phyloP scores from a whole-genome alignment of 495 filamentous ascomycete genomes.

The Podospora sp. region DNA sequence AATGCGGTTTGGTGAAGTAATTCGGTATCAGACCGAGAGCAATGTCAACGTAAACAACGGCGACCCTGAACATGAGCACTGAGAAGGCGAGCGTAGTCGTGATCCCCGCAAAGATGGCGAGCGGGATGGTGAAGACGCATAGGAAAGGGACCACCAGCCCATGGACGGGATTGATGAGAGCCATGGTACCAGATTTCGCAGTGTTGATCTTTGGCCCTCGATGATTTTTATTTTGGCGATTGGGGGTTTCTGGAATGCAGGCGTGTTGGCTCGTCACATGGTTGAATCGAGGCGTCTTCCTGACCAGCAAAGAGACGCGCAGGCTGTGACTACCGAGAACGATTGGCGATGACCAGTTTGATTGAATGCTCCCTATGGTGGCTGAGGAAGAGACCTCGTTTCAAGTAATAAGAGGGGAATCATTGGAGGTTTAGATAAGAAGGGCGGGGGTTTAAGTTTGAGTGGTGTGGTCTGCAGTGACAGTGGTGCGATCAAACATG shows the following conservation, averaged over 20 bases:
- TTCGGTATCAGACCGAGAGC: conserved; percentile 59
- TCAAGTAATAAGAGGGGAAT: background rate
- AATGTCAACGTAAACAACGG: conserved; percentile 71
- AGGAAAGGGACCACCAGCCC: conserved; percentile 64
- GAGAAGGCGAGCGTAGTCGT: conserved; percentile 69
- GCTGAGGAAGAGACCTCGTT: background rate
- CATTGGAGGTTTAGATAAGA: conserved; percentile 3
- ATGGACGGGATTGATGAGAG: conserved; percentile 50
- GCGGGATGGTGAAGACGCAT: conserved; percentile 66
- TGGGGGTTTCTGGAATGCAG: background rate
- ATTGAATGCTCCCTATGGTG: background rate
- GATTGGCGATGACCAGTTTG: background rate
- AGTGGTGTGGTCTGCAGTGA: background rate
- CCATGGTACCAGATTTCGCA: conserved; percentile 35
- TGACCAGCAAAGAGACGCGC: too few species aligned
- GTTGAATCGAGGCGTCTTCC: too few species aligned
- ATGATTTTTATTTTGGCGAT: background rate
- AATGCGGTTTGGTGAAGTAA: conserved; percentile 51
- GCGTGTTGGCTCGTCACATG: too few species aligned
- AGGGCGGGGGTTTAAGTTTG: background rate
- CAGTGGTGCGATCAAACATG: background rate
- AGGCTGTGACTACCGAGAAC: background rate
- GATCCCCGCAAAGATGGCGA: conserved; percentile 67
- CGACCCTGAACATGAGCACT: conserved; percentile 64
- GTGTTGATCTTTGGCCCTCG: background rate